Evolutionary conservation across 805 yeast genomes (phyloP).

Genomic region (Saturnispora serradocipensis): DNA sequence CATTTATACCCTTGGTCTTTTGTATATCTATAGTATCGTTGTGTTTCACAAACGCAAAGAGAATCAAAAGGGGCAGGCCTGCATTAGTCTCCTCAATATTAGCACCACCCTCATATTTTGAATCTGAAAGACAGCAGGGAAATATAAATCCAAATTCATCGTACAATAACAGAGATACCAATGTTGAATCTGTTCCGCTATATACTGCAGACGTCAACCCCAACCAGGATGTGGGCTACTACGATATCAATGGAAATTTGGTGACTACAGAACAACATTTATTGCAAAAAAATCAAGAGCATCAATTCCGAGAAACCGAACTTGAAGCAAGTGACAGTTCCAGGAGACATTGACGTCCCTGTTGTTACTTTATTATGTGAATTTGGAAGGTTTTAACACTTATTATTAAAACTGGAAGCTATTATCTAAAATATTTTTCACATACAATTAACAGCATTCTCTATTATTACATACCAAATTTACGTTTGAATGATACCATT

Average conservation of each 20-base stretch:
- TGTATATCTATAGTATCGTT: constrained; percentile 33
- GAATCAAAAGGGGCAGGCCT: constrained; percentile 41
- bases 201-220: constrained; percentile 63
- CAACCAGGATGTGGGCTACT: constrained; percentile 64
- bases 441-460: background rate
- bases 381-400: background rate
- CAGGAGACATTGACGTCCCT: background rate
- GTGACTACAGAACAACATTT: constrained; percentile 16
- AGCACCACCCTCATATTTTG: constrained; percentile 63
- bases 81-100: constrained; percentile 54
- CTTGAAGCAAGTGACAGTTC: background rate
- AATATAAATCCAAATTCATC: constrained; percentile 20
- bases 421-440: too few species aligned
- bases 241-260: constrained; percentile 53
- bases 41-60: constrained; percentile 43
- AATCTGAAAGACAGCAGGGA: constrained; percentile 28
- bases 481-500: background rate
- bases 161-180: constrained; percentile 20
- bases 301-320: background rate
- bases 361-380: background rate
- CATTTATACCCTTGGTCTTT: constrained; percentile 39
- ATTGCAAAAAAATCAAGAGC: background rate
- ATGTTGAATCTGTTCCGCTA: constrained; percentile 40
- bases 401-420: background rate
- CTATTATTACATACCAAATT: background rate